Conservation (phyloP, 345 rosid species). For the Hibiscus trionum region DNA sequence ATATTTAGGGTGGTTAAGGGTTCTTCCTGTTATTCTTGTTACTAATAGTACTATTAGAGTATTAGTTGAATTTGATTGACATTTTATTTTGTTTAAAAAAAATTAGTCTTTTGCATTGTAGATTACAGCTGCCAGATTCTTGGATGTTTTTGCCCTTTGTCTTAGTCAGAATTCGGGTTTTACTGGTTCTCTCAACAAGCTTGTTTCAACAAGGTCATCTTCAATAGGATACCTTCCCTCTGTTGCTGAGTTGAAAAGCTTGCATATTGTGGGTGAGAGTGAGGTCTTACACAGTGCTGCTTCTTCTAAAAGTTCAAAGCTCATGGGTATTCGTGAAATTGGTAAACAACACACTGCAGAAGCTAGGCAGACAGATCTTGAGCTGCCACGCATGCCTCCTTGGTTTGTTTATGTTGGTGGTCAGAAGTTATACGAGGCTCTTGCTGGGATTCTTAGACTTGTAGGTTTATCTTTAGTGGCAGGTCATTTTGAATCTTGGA, state of each 20-base stretch:
- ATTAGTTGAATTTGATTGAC: slow-evolving; percentile 1
- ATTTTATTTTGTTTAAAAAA: background rate
- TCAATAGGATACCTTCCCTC: slow-evolving; percentile 69
- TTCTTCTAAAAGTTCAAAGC: slow-evolving; percentile 31
- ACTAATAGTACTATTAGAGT: background rate
- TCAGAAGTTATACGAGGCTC: slow-evolving; percentile 60
- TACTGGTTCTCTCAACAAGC: slow-evolving; percentile 68
- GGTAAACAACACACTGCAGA: slow-evolving; percentile 20
- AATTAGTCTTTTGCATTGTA: slow-evolving; percentile 17
- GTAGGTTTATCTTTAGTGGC: slow-evolving; percentile 76
- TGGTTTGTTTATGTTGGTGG: slow-evolving; percentile 75
- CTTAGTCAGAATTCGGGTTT: slow-evolving; percentile 59
- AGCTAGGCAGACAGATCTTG: slow-evolving; percentile 27
- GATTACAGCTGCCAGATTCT: slow-evolving; percentile 77
- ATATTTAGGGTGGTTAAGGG: background rate
- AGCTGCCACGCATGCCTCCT: slow-evolving; percentile 76
- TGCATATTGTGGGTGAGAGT: slow-evolving; percentile 21
- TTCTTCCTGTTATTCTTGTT: background rate
- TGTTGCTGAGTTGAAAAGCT: slow-evolving; percentile 60
- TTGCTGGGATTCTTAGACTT: slow-evolving; percentile 80
- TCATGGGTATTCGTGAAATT: slow-evolving; percentile 18
- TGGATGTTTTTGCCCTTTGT: slow-evolving; percentile 72
- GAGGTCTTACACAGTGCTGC: slow-evolving; percentile 21
- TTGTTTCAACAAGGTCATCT: slow-evolving; percentile 47
- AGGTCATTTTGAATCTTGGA: slow-evolving; percentile 51